Evolutionary conservation across 495 filamentous ascomycete species (phyloP).

Genomic region (Penicillium psychrofluorescens): DNA sequence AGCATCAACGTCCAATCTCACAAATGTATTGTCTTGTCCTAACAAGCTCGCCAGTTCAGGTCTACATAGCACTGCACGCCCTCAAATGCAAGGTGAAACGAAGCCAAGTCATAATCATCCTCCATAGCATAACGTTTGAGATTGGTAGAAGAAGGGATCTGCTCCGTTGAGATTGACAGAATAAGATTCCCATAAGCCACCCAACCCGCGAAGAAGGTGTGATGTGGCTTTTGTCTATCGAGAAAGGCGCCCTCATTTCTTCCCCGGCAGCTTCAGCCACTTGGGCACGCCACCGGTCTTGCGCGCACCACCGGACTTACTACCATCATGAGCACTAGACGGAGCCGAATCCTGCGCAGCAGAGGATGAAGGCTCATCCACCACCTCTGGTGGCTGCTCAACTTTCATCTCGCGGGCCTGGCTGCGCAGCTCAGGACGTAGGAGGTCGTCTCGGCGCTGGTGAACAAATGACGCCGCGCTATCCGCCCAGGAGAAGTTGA

Average conservation of each 20-base stretch:
- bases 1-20: too few species aligned
- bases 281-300: constrained; percentile 51
- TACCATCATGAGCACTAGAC: constrained; percentile 30
- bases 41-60: neutral
- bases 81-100: neutral
- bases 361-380: constrained; percentile 36
- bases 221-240: too few species aligned
- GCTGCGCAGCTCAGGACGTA: constrained; percentile 60
- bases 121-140: neutral
- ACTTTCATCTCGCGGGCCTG: constrained; percentile 62
- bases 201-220: too few species aligned
- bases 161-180: too few species aligned
- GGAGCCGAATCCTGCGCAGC: constrained; percentile 17
- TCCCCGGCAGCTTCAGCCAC: constrained; percentile 61
- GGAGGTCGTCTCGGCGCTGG: constrained; percentile 29
- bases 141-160: neutral
- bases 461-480: constrained; percentile 39
- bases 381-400: constrained; percentile 33
- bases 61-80: neutral
- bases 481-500: constrained; percentile 75
- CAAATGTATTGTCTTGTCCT: neutral
- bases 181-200: too few species aligned
- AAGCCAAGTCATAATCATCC: constrained; percentile 1
- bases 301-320: constrained; percentile 31
- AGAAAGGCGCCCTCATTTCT: constrained; percentile 30